A percentile compares a stretch with the other conserved stretches of the same genome.
phyloP scores from a whole-genome alignment of 2,329 filamentous ascomycete genomes.

The Hortaea werneckii region DNA sequence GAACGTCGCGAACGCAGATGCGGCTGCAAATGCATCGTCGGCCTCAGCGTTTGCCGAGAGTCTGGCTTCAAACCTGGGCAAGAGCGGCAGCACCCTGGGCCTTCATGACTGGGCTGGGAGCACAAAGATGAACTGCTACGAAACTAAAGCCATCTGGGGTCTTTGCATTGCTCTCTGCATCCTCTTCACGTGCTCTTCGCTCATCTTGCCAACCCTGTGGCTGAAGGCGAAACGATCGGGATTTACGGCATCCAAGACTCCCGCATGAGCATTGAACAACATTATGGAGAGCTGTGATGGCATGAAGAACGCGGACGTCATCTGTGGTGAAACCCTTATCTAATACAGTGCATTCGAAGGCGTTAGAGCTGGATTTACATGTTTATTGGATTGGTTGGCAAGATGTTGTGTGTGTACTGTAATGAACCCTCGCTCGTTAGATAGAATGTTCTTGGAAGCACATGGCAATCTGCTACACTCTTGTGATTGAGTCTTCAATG shows the following conservation, averaged over 20 bases:
- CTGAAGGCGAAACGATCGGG: slow-evolving; percentile 39
- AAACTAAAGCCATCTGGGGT: slow-evolving; percentile 84
- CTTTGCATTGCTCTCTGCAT: slow-evolving; percentile 65
- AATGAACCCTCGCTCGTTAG: too few relatives aligned
- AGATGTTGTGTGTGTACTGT: too few relatives aligned
- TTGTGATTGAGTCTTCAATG: too few relatives aligned
- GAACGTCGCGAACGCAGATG: slow-evolving; percentile 38
- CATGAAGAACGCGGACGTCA: not conserved
- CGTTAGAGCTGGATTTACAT: too few relatives aligned
- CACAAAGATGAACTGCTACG: slow-evolving; percentile 59
- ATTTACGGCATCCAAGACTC: not conserved
- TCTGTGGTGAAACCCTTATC: not conserved
- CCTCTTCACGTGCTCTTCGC: slow-evolving; percentile 35
- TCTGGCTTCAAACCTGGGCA: slow-evolving; percentile 42
- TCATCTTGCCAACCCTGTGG: slow-evolving; percentile 38
- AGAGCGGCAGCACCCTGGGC: slow-evolving; percentile 39
- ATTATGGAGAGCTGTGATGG: not conserved
- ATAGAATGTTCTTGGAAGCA: too few relatives aligned
- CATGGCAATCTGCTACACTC: too few relatives aligned
- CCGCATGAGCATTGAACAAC: not conserved
- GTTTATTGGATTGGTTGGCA: too few relatives aligned
- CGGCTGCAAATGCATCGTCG: slow-evolving; percentile 34
- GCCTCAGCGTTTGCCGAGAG: slow-evolving; percentile 46
- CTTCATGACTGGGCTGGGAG: slow-evolving; percentile 49
- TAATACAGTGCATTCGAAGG: too few relatives aligned